Conservation (phyloP, 129 eudicot genomes). For the Erigeron canadensis region DNA sequence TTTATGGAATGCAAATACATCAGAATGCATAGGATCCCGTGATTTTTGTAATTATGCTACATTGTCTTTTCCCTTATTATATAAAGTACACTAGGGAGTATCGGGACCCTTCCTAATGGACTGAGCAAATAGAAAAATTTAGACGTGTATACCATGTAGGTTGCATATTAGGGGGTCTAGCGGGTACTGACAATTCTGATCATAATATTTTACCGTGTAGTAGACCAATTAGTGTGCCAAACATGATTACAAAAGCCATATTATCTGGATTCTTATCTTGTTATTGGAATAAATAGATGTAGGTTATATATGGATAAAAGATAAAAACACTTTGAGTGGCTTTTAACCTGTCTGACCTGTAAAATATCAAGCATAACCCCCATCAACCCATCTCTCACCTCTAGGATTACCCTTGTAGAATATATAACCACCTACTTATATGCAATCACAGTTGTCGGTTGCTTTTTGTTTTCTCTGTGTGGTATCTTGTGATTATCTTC, state of each 20-base stretch:
- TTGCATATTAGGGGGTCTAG: neutral
- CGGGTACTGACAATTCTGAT: neutral
- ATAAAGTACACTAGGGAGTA: slow-evolving; percentile 9
- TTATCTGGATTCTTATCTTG: neutral
- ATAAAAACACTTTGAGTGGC: neutral
- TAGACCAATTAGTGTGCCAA: neutral
- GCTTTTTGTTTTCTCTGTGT: slow-evolving; percentile 4
- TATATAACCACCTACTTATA: neutral
- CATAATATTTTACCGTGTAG: neutral
- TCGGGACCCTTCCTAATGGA: neutral
- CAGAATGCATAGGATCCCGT: slow-evolving; percentile 66
- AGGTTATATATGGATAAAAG: neutral
- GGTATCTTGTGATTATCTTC: slow-evolving; percentile 13
- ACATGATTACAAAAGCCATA: neutral
- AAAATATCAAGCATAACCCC: neutral
- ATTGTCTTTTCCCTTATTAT: neutral
- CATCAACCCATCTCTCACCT: neutral
- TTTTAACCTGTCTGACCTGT: neutral
- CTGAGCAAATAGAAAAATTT: slow-evolving; percentile 14
- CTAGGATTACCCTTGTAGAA: neutral
- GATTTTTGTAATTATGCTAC: slow-evolving; percentile 61
- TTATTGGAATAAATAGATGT: too few species aligned
- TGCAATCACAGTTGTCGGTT: neutral
- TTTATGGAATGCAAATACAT: slow-evolving; percentile 61
- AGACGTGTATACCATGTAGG: slow-evolving; percentile 19